These are phyloP conservation scores for Marasmius tenuissimus DNA, from an alignment of 1,284 basidiomycete genomes.

Conservation along the genomic window DNA sequence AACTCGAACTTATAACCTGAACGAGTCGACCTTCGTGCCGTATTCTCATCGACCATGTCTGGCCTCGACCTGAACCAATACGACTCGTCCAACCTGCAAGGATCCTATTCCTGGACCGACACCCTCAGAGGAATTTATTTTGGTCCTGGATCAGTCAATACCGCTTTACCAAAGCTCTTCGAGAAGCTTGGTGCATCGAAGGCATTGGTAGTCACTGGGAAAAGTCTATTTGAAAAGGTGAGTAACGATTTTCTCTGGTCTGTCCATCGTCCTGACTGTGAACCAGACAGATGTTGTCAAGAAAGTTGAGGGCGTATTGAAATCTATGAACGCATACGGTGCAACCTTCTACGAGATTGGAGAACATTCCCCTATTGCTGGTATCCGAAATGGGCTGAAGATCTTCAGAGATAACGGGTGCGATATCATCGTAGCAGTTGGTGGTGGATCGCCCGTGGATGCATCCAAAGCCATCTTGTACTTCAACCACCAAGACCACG, in stretches of 20 bases:
- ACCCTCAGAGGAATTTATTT: slow-evolving; percentile 66
- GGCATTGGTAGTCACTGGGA: slow-evolving; percentile 72
- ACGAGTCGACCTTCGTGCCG: not conserved
- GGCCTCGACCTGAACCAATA: slow-evolving; percentile 10
- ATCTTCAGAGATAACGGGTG: slow-evolving; percentile 55
- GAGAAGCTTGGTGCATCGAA: slow-evolving; percentile 53
- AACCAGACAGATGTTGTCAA: slow-evolving; percentile 62
- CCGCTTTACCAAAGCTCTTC: slow-evolving; percentile 63
- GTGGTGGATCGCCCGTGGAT: slow-evolving; percentile 81
- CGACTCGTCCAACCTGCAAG: slow-evolving; percentile 33
- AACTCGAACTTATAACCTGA: not conserved
- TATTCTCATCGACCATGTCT: slow-evolving; percentile 25
- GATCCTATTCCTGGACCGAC: slow-evolving; percentile 64
- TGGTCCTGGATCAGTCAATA: slow-evolving; percentile 61
- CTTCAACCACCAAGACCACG: slow-evolving; percentile 54
- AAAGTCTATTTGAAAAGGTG: slow-evolving; percentile 65
- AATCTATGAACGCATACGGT: slow-evolving; percentile 54
- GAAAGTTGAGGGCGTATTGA: slow-evolving; percentile 57
- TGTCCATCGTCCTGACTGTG: not conserved
- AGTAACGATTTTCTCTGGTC: not conserved
- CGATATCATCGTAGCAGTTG: slow-evolving; percentile 71
- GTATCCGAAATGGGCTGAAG: slow-evolving; percentile 58
- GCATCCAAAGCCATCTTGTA: slow-evolving; percentile 72
- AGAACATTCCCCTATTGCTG: slow-evolving; percentile 73
- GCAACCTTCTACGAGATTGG: slow-evolving; percentile 76